phyloP scores from a whole-genome alignment of 2,329 filamentous ascomycete genomes.

The Fusarium miscanthi region DNA sequence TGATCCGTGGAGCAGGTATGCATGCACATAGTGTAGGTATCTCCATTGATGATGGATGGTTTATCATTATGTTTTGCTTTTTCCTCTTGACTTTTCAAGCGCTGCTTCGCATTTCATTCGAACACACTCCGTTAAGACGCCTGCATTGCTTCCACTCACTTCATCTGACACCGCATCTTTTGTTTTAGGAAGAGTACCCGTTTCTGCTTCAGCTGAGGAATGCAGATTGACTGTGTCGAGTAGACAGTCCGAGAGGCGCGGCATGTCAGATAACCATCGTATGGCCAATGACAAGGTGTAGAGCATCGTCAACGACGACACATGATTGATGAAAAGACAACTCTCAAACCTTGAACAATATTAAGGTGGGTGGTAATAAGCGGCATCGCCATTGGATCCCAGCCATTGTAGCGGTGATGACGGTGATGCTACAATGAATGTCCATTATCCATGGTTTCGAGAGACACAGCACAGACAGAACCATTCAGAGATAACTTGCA shows the following conservation, averaged over 20 bases:
- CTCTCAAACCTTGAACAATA: not conserved
- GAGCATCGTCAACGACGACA: slow-evolving; percentile 2
- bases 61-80: slow-evolving; percentile 22
- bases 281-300: not conserved
- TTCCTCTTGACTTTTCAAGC: slow-evolving; percentile 22
- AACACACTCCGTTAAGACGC: slow-evolving; percentile 11
- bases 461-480: slow-evolving; percentile 1
- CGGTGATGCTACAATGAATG: slow-evolving; percentile 34
- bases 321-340: slow-evolving; percentile 7
- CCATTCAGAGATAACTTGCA: slow-evolving; percentile 2
- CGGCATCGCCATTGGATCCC: slow-evolving; percentile 2
- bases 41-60: slow-evolving; percentile 5
- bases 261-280: slow-evolving; percentile 13
- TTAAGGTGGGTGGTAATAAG: slow-evolving; percentile 15
- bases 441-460: not conserved
- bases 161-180: slow-evolving; percentile 7
- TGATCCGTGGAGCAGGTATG: not conserved
- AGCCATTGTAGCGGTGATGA: slow-evolving; percentile 23
- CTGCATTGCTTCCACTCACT: slow-evolving; percentile 3
- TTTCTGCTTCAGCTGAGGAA: slow-evolving; percentile 27
- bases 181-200: slow-evolving; percentile 21
- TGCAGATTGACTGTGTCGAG: slow-evolving; percentile 11
- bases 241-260: not conserved
- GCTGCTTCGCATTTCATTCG: slow-evolving; percentile 7
- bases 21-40: not conserved